A percentile compares a stretch with the other conserved stretches of the same genome.
Conservation (phyloP, 345 rosid species). For the Erysimum cheiranthoides region DNA sequence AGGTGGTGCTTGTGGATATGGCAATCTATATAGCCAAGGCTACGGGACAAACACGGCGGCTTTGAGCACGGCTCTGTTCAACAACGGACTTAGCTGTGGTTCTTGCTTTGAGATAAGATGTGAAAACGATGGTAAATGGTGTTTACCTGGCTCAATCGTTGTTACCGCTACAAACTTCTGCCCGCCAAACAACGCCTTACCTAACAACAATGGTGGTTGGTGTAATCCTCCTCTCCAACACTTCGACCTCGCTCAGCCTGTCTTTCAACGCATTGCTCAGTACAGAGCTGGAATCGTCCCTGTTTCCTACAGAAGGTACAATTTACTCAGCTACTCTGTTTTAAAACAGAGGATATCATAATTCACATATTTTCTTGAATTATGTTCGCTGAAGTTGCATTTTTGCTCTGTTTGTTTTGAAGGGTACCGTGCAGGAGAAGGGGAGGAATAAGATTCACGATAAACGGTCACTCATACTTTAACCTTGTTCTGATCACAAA, state of each 20-base stretch:
- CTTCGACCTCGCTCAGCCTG: conserved; percentile 71
- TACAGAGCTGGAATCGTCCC: conserved; percentile 68
- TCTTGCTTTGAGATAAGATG: conserved; percentile 74
- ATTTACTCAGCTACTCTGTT: background rate
- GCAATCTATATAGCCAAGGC: conserved; percentile 65
- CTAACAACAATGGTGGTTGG: conserved; percentile 68
- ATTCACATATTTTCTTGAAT: background rate
- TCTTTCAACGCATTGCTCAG: conserved; percentile 60
- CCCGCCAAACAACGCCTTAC: conserved; percentile 63
- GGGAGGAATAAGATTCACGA: conserved; percentile 65
- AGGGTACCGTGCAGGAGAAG: conserved; percentile 65
- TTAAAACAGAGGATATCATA: background rate
- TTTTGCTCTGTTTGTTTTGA: background rate
- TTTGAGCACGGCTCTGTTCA: conserved; percentile 64
- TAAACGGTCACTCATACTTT: conserved; percentile 64
- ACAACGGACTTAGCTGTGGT: conserved; percentile 67
- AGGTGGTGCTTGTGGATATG: conserved; percentile 83
- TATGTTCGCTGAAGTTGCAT: too few relatives aligned
- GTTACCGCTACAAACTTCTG: conserved; percentile 74
- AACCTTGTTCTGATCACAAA: conserved; percentile 63
- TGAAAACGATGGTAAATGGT: conserved; percentile 60
- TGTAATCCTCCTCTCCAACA: conserved; percentile 73
- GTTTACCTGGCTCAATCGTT: conserved; percentile 55
- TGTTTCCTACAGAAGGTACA: conserved; percentile 57
- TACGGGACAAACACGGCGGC: conserved; percentile 72